phyloP scores from a whole-genome alignment of 352 stramenopile species.

The Globisporangium nodosum region DNA sequence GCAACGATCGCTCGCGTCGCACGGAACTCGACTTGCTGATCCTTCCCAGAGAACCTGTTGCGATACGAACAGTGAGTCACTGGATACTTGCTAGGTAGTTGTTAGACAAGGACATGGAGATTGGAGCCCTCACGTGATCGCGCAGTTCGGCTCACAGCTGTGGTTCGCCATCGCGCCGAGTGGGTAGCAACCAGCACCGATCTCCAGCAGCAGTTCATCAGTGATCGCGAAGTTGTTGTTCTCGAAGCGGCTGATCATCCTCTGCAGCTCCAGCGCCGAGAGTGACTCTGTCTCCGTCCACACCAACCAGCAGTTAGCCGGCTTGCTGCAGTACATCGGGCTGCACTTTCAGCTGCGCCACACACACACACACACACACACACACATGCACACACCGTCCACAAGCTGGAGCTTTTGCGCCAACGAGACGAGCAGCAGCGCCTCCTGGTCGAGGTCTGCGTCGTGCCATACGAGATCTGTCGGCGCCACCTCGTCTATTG shows the following conservation, averaged over 20 bases:
- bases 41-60: slow-evolving; percentile 34
- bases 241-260: slow-evolving; percentile 65
- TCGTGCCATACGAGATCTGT: slow-evolving; percentile 52
- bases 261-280: slow-evolving; percentile 35
- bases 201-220: slow-evolving; percentile 47
- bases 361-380: neutral
- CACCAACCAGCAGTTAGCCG: neutral
- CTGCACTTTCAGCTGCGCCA: too few relatives aligned
- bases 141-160: slow-evolving; percentile 64
- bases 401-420: slow-evolving; percentile 50
- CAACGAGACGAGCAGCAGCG: slow-evolving; percentile 39
- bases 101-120: too few relatives aligned
- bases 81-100: too few relatives aligned
- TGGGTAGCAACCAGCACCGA: slow-evolving; percentile 57
- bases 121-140: slow-evolving; percentile 41
- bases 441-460: slow-evolving; percentile 41
- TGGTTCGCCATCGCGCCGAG: slow-evolving; percentile 76
- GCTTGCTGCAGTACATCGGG: neutral
- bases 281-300: slow-evolving; percentile 7
- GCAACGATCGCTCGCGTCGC: slow-evolving; percentile 39
- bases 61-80: neutral
- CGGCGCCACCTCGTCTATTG: slow-evolving; percentile 7
- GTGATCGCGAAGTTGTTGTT: slow-evolving; percentile 81
- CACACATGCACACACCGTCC: slow-evolving; percentile 13
- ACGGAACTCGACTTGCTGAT: slow-evolving; percentile 43